Base-by-base conservation (phyloP, 78 protist species). In the Cavenderia fasciculata region DNA sequence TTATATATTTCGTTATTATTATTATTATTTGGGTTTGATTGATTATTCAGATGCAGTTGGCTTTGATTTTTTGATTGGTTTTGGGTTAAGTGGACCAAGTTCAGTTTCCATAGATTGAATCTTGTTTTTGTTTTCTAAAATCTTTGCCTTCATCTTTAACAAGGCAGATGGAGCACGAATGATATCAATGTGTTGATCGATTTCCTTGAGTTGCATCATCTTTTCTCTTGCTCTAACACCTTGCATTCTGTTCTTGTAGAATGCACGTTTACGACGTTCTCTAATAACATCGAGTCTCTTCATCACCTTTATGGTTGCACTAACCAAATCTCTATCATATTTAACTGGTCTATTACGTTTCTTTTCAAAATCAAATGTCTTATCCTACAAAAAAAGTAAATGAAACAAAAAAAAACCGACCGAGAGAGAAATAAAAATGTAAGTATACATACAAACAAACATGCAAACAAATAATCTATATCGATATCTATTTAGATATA, bases 351-450 rank as follows among this genome's bases (percentile, higher is more conserved):
- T 74, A 85, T 99, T 94, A 25, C 99, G 94, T 29, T 79, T 63
- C 91, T 96, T 92, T 92, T 99, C 99, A 61, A 99, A 98, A 29
- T 97, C 99, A 33, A 96, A 97, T 8, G 97, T 69, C 38, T 85
- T 57, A 79, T 98, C 99, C 77, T 57, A 27, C n/a, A 18, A 27
- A 16, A 12, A 69, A 10, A 44, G 46, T n/a, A n/a, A n/a, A n/a
- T n/a, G n/a, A n/a, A n/a, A n/a, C n/a, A n/a, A 18, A 18, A 12
- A 49, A 49, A 18, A 14, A 49, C 14, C 14, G 54, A 49, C 27
- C 54, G 54, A 49, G 54, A 18, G 4, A n/a, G 16, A 31, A 61
- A n/a, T 27, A 61, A 31, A 31, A 34, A 61, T 61, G 14, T 10
- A 61, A 61, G n/a, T 6, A 31, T 52, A 21, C 4, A 21, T 52